Evolutionary conservation across 768 basidiomycete species (phyloP), one percentile per base, ranked within the genome.

Genomic region (Gymnopilus dilepis): DNA sequence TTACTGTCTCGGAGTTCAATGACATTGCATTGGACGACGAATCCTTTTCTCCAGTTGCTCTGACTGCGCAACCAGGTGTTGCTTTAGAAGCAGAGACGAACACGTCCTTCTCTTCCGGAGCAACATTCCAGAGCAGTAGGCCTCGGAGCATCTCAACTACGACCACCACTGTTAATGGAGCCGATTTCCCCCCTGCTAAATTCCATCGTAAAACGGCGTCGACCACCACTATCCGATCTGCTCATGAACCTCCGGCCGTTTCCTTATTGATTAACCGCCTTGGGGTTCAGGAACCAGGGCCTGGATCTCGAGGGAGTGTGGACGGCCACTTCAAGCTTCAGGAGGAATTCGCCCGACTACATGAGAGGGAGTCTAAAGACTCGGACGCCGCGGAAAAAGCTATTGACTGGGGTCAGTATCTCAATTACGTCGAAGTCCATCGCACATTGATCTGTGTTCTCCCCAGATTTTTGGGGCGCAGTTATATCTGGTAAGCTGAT

Each of bases 381-480:
- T 74, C 78, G 31, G 72, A 69, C 65, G 70, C 68, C 19, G 76
- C 73, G n/a, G 80, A 80, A 55, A 78, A 70, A 34, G 72, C 74
- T 52, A 89, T 93, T 67, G 91, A 94, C 68, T 94, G 92, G 93
- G 88, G 92, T 92, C 68, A 60, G 82, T 78, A 21, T 40, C 21
- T 31, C n/a, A 31, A 19, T n/a, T n/a, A n/a, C n/a, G n/a, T n/a
- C n/a, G n/a, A n/a, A n/a, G n/a, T n/a, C n/a, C n/a, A n/a, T n/a
- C n/a, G n/a, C n/a, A n/a, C n/a, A n/a, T n/a, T n/a, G n/a, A n/a
- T n/a, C 34, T 21, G 22, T 9, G 6, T 17, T 11, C 17, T 22
- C 65, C 45, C 59, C 66, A 95, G 93, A 91, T 67, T 97, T 99
- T 77, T 97, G 97, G 97, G 96, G 95, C 1, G 85, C 82, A 9